phyloP scores from a whole-genome alignment of 352 stramenopile genomes.

The Hyaloperonospora brassicae region DNA sequence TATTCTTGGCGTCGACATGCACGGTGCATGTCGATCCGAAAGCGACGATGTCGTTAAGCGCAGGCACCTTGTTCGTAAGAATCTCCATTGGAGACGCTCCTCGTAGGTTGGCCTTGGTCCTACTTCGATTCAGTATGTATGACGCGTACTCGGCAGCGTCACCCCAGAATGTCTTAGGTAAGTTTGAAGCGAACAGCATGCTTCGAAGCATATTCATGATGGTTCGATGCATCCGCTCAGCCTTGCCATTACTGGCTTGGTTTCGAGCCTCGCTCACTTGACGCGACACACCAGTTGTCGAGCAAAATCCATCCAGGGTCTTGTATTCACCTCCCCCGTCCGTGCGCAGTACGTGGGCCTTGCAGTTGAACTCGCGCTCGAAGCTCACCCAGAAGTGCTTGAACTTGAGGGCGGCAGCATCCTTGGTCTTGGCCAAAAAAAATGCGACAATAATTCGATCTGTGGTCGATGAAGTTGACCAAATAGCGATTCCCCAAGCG shows the following conservation, averaged over 20 bases:
- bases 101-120: too few species aligned
- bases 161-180: too few species aligned
- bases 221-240: neutral
- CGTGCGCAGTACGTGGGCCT: neutral
- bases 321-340: neutral
- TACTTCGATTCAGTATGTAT: too few species aligned
- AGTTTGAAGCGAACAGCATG: too few species aligned
- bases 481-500: neutral
- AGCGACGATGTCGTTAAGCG: too few species aligned
- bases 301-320: neutral
- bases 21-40: too few species aligned
- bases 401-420: neutral
- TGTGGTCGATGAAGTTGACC: neutral
- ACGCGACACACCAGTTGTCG: neutral
- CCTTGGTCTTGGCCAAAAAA: neutral
- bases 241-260: neutral
- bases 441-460: neutral
- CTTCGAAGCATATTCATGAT: conserved; percentile 12
- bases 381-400: neutral
- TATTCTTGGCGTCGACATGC: too few species aligned
- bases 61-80: too few species aligned
- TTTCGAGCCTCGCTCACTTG: neutral
- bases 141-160: too few species aligned
- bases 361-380: neutral
- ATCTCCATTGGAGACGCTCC: too few species aligned